Evolutionary conservation across 768 basidiomycete genomes (phyloP).

Genomic region (Boletus sp.): DNA sequence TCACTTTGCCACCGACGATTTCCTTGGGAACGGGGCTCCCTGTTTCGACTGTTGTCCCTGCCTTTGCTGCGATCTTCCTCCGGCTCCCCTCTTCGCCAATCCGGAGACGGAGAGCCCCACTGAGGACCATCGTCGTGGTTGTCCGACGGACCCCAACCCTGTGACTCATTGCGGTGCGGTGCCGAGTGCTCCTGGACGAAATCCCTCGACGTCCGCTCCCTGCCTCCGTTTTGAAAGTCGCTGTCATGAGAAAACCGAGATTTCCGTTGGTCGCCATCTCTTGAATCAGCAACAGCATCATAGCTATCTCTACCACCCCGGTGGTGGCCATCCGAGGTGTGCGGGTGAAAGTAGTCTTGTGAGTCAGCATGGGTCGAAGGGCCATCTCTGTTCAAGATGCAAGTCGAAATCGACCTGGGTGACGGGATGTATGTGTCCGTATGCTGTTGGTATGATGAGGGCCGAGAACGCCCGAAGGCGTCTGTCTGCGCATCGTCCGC

Average conservation of each 20-base stretch:
- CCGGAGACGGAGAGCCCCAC: conserved; percentile 45
- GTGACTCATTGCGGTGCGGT: conserved; percentile 47
- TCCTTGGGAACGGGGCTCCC: conserved; percentile 34
- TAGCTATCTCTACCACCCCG: conserved; percentile 51
- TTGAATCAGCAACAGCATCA: conserved; percentile 39
- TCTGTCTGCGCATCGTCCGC: conserved; percentile 53
- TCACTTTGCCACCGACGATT: conserved; percentile 36
- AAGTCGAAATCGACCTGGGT: conserved; percentile 43
- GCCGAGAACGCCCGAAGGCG: conserved; percentile 52
- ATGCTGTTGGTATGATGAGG: conserved; percentile 37
- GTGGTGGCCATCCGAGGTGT: conserved; percentile 49
- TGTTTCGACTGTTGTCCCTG: conserved; percentile 36
- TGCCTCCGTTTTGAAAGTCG: conserved; percentile 39
- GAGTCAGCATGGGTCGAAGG: conserved; percentile 48
- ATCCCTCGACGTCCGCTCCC: conserved; percentile 47
- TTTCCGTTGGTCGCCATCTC: conserved; percentile 48
- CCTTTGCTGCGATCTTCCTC: conserved; percentile 39
- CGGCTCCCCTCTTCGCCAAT: conserved; percentile 38
- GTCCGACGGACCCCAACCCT: conserved; percentile 40
- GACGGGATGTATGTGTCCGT: conserved; percentile 48
- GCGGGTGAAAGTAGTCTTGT: conserved; percentile 41
- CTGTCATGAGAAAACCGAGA: conserved; percentile 39
- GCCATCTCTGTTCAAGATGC: conserved; percentile 50
- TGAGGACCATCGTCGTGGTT: conserved; percentile 41
- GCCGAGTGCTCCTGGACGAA: conserved; percentile 46